A percentile compares a stretch with the other conserved stretches of the same genome.
Evolutionary conservation across 345 rosid species (phyloP).

Genomic region (Salix koriyanagi): DNA sequence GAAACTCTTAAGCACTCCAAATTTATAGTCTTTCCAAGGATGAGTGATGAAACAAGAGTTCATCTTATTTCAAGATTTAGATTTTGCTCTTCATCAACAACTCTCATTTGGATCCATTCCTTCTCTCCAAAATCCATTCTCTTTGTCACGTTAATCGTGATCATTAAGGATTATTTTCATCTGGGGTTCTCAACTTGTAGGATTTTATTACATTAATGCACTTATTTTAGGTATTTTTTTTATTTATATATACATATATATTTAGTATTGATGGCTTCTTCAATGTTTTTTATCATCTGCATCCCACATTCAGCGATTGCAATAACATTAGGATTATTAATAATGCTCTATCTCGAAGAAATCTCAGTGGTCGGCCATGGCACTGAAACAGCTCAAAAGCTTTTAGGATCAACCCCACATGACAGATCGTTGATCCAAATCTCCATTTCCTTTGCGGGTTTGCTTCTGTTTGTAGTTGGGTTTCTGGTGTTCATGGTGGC

Average conservation of each 20-base stretch:
- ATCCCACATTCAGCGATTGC: conserved; percentile 32
- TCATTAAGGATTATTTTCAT: background rate
- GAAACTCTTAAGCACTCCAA: conserved; percentile 18
- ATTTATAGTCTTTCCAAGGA: background rate
- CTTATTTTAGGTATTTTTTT: background rate
- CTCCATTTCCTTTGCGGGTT: conserved; percentile 42
- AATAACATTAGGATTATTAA: conserved; percentile 28
- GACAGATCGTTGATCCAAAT: conserved; percentile 38
- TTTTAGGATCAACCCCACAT: conserved; percentile 38
- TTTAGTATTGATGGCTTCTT: conserved; percentile 18
- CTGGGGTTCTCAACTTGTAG: background rate
- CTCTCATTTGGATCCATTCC: background rate
- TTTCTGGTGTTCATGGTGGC: conserved; percentile 41
- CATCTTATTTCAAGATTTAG: background rate
- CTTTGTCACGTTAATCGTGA: background rate
- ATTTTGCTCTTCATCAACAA: background rate
- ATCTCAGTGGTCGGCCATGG: conserved; percentile 34
- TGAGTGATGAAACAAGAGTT: background rate
- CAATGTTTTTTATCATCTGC: conserved; percentile 37
- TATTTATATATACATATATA: background rate
- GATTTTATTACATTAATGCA: background rate
- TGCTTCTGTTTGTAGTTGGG: conserved; percentile 35
- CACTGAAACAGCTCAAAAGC: conserved; percentile 28
- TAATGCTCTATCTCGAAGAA: conserved; percentile 41
- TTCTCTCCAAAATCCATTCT: background rate